These are phyloP conservation scores for Rhododendron griersonianum DNA, from an alignment of 148 eudicot species.

Conservation along the genomic window DNA sequence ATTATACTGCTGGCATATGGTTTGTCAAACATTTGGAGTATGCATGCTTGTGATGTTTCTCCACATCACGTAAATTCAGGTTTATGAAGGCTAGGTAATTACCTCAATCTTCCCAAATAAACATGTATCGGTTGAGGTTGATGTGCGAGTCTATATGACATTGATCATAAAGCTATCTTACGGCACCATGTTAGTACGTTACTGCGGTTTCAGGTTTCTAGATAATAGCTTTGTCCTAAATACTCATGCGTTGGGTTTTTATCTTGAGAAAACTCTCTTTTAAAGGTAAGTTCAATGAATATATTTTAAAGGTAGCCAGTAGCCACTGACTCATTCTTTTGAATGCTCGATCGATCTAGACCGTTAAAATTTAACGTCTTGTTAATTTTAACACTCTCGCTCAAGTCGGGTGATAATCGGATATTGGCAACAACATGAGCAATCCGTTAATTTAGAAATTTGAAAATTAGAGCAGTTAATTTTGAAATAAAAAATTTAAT, in stretches of 20 bases:
- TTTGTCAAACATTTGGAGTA: not conserved
- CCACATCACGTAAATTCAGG: not conserved
- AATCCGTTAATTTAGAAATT: too few species aligned
- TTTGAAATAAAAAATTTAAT: too few species aligned
- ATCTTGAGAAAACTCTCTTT: not conserved
- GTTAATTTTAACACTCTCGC: too few species aligned
- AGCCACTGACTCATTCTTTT: too few species aligned
- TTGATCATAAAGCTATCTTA: not conserved
- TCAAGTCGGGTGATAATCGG: too few species aligned
- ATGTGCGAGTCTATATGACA: not conserved
- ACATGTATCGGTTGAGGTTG: not conserved
- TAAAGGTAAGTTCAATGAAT: too few species aligned
- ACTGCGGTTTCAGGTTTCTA: not conserved
- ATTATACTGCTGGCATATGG: constrained; percentile 6
- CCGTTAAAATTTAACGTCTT: too few species aligned
- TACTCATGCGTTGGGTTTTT: not conserved
- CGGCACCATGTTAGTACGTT: not conserved
- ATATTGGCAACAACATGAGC: too few species aligned
- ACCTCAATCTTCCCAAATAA: not conserved
- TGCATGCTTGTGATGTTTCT: not conserved
- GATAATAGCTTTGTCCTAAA: too few species aligned
- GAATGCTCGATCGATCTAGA: too few species aligned
- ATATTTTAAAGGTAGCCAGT: too few species aligned
- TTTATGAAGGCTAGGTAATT: not conserved
- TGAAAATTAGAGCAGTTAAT: too few species aligned